phyloP scores from a whole-genome alignment of 371 early-diverging fungal genomes.

The Mortierella sp. region DNA sequence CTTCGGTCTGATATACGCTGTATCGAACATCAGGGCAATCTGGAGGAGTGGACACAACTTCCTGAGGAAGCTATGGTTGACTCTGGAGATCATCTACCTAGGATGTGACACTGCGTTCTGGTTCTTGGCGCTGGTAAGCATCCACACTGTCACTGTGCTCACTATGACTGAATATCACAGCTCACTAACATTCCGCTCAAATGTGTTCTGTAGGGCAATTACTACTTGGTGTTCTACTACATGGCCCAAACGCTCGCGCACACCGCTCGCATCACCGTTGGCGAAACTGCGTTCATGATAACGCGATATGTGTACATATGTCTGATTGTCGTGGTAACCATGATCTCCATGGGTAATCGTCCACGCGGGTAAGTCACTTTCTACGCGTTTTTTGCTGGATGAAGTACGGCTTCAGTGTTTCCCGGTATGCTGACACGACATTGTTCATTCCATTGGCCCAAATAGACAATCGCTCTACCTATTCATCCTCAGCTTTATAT shows the following conservation, averaged over 20 bases:
- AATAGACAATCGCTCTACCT: slow-evolving; percentile 73
- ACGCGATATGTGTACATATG: slow-evolving; percentile 78
- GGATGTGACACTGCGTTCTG: slow-evolving; percentile 76
- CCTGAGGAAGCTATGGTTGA: slow-evolving; percentile 69
- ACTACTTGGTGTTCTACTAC: slow-evolving; percentile 90
- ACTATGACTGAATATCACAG: not conserved
- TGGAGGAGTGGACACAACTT: slow-evolving; percentile 76
- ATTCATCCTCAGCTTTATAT: slow-evolving; percentile 74
- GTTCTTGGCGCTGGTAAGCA: slow-evolving; percentile 75
- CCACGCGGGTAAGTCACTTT: slow-evolving; percentile 43
- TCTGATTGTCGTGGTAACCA: slow-evolving; percentile 80
- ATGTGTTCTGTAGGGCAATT: slow-evolving; percentile 66
- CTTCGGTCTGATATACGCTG: slow-evolving; percentile 91
- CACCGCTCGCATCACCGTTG: slow-evolving; percentile 60
- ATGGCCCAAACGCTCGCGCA: slow-evolving; percentile 68
- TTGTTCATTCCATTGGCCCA: not conserved
- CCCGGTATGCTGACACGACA: too few relatives aligned
- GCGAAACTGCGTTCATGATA: slow-evolving; percentile 66
- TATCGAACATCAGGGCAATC: slow-evolving; percentile 82
- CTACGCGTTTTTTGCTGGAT: too few relatives aligned
- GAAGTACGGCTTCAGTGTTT: too few relatives aligned
- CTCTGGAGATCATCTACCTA: slow-evolving; percentile 79
- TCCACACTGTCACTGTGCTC: not conserved
- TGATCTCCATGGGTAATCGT: slow-evolving; percentile 82
- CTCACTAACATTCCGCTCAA: too few relatives aligned